Evolutionary conservation across 257 asterid species (phyloP).

Genomic region (Scutellaria galericulata): DNA sequence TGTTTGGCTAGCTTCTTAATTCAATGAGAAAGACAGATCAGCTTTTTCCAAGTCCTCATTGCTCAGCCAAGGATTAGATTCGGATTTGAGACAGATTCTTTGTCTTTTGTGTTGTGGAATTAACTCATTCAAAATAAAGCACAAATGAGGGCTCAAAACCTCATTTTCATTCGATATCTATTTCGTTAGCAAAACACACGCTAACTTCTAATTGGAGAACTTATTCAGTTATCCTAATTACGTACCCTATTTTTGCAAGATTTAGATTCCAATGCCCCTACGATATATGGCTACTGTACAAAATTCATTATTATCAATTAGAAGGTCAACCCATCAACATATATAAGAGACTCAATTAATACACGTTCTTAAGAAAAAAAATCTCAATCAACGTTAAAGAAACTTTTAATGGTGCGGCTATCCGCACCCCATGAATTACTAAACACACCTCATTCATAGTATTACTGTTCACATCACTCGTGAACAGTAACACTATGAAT

Average conservation of each 20-base stretch:
- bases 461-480: no score
- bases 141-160: constrained; percentile 9
- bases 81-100: constrained; percentile 35
- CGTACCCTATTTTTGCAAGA: neutral
- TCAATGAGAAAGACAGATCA: constrained; percentile 49
- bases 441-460: no score
- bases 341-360: no score
- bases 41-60: constrained; percentile 30
- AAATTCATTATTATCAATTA: no score
- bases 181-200: constrained; percentile 16
- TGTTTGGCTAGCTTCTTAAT: constrained; percentile 38
- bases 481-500: no score
- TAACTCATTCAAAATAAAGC: constrained; percentile 1
- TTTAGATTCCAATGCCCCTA: constrained; percentile 19
- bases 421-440: no score
- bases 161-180: constrained; percentile 18
- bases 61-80: constrained; percentile 34
- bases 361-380: no score
- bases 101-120: constrained; percentile 24
- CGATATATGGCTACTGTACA: neutral
- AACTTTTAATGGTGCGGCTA: no score
- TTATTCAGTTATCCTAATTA: neutral
- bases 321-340: no score
- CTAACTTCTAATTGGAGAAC: neutral
- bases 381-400: no score